Base-by-base conservation (phyloP, 177 flowering plant genomes). In the Vitis hybrid region DNA sequence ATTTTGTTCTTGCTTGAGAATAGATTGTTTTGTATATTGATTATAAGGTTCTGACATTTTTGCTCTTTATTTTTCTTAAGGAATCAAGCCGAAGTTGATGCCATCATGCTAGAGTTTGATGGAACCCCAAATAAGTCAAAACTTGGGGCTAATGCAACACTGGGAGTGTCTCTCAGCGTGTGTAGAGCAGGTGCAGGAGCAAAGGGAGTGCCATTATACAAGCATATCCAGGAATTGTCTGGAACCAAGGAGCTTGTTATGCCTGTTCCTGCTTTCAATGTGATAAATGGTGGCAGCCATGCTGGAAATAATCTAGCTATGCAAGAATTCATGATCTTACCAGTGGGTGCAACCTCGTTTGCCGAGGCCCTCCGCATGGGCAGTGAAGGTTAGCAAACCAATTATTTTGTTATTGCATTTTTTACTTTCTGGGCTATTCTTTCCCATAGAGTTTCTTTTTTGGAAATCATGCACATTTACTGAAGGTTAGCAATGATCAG, bases 161-260 rank as follows among this genome's bases (percentile, higher is more conserved):
- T 95, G 52, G 99, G 97, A 74, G 94, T 93, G 52, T 95, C 99
- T 18, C 81, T 93, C 17, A 90, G 97, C 58, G 86, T 90, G 11
- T 95, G 99, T 71, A 85, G 97, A 80, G 99, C 99, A 50, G 99
- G 99, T 72, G 98, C 99, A 12, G 99, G 94, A 64, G 98, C 97
- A 10, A 90, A 91, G 74, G 94, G 91, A 60, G 68, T 91, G 51
- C 97, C 99, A 18, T 74, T 95, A 65, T 95, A 95, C 85, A 87
- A 83, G 78, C 97, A 95, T 82, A 93, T 95, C 40, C 96, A 89
- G 72, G 96, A 95, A 77, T 19, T 95, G 62, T 84, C 97, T 2
- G 91, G 94, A 64, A 91, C 92, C 13, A 93, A 90, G 80, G 94
- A 93, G 78, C 94, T 95, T 69, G 98, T 93, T 67, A 90, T 95